Evolutionary conservation across 768 basidiomycete species (phyloP), one percentile per base, ranked within the genome.

Genomic region (Phlebiopsis gigantea): DNA sequence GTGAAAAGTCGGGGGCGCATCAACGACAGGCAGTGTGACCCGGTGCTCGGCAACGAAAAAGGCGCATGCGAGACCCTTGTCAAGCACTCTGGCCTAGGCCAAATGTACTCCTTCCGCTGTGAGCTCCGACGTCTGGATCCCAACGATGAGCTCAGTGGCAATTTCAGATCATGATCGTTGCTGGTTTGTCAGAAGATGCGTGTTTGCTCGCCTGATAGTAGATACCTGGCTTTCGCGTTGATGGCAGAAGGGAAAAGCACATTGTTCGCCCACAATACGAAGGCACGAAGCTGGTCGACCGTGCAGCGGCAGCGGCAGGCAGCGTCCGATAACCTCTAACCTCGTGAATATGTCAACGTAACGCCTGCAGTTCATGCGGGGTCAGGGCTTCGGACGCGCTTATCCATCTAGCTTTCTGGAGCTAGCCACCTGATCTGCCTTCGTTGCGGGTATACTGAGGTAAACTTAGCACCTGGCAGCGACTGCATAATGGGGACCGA

Each of bases 11-110:
- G n/a, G 28, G 21, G 50, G 19, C 48, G 28, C 48, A 49, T 49
- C 48, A 31, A 10, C 8, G 14, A 15, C 26, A 46, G 24, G 46
- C 48, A 29, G 50, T 41, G 34, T 41, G 31, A 51, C n/a, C 50
- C 30, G 34, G 22, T 26, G 15, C 50, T 19, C 19, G 34, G 17
- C 50, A 26, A 9, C 19, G 34, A 5, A 26, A 10, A 5, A 22
- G 50, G 6, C 50, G 50, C 50, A 51, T 51, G 50, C 31, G 17
- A 22, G 21, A 41, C 48, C 50, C 31, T 41, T n/a, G 50, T 26
- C 50, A 51, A 39, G 19, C 10, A 6, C n/a, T 28, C 34, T 5
- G 22, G 17, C 34, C 22, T 41, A 41, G 50, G 6, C 34, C 50
- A 31, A 51, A 41, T 15, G 34, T 21, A 31, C 50, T 22, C 31